Evolutionary conservation across 441 rosid genomes (phyloP).

Genomic region (Mallotus japonicus): DNA sequence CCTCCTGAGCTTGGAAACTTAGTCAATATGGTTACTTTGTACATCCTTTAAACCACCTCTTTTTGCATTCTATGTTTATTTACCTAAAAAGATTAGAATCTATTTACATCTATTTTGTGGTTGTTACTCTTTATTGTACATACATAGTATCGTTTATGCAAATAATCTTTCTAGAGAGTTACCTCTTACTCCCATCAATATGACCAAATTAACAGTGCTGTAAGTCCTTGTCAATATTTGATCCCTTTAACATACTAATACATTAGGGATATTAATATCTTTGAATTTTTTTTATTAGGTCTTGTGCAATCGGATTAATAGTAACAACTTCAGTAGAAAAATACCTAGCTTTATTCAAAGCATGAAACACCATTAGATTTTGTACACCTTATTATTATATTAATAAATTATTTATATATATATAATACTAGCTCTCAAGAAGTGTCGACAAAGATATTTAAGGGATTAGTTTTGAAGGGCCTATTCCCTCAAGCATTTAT

Average conservation of each 20-base stretch:
- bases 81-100: no score
- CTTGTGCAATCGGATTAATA: not conserved
- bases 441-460: constrained; percentile 35
- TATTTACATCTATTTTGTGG: no score
- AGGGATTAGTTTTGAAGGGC: constrained; percentile 44
- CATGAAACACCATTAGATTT: constrained; percentile 28
- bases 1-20: no score
- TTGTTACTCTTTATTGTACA: not conserved
- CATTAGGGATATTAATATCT: no score
- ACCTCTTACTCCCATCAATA: constrained; percentile 22
- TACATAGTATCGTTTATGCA: constrained; percentile 27
- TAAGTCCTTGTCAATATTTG: no score
- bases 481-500: constrained; percentile 40
- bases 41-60: not conserved
- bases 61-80: no score
- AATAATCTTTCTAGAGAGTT: constrained; percentile 30
- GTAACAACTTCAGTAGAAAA: constrained; percentile 27
- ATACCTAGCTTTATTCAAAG: constrained; percentile 25
- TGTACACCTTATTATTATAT: constrained; percentile 18
- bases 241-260: no score
- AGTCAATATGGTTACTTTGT: no score
- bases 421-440: not conserved
- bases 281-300: not conserved
- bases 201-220: not conserved
- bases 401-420: not conserved